phyloP scores from a whole-genome alignment of 257 asterid species.

The Salvia miltiorrhiza region DNA sequence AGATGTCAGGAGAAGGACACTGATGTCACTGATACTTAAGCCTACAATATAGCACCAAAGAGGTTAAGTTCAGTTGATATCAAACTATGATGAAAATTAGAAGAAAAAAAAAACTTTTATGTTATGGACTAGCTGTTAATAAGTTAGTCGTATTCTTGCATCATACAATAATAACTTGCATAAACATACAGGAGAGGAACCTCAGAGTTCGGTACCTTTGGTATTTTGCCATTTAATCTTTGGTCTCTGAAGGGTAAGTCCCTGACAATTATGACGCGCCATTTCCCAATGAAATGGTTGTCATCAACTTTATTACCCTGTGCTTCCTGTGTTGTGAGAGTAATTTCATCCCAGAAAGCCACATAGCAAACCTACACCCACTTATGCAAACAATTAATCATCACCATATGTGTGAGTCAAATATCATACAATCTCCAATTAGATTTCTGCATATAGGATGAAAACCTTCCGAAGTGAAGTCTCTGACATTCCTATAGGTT shows the following conservation, averaged over 20 bases:
- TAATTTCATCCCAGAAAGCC: constrained; percentile 95
- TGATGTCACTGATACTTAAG: not conserved
- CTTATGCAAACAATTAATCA: constrained; percentile 20
- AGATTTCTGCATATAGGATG: not conserved
- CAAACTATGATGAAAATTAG: not conserved
- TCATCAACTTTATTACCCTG: constrained; percentile 65
- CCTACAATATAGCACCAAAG: not conserved
- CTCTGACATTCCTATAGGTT: constrained; percentile 75
- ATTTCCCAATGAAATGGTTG: constrained; percentile 66
- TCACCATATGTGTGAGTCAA: constrained; percentile 22
- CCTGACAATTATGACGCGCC: constrained; percentile 78
- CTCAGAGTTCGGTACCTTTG: constrained; percentile 62
- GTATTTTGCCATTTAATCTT: constrained; percentile 95
- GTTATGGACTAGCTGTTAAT: not conserved
- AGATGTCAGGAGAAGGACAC: not conserved
- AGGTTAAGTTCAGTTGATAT: not conserved
- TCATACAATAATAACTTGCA: not conserved
- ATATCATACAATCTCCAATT: constrained; percentile 8
- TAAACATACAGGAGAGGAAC: constrained; percentile 3
- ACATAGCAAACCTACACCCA: constrained; percentile 81
- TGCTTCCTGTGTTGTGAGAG: constrained; percentile 76
- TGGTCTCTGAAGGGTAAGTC: constrained; percentile 49
- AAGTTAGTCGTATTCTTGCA: constrained; percentile 1
- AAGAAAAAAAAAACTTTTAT: not conserved
- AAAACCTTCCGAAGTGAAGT: constrained; percentile 39